Base-by-base conservation (phyloP, 139 green algal genomes). In the Tetradesmus obliquus region DNA sequence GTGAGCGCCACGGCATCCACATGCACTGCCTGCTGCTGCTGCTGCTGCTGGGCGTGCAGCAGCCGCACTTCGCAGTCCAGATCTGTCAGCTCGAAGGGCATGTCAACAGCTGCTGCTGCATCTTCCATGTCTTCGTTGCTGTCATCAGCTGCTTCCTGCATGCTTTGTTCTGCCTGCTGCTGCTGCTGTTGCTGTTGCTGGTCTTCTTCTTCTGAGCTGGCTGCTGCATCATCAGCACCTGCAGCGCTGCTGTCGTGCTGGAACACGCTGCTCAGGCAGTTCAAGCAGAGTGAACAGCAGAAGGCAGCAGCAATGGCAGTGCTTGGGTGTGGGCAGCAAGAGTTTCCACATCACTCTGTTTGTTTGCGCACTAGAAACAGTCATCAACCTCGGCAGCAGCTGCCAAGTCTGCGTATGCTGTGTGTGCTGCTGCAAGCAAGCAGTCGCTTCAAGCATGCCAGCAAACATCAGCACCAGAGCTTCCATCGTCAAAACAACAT, bases 21-120 rank as follows among this genome's bases (percentile, higher is more conserved):
- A 89, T 96, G 81, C 15, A 51, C 66, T 55, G 20, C 3, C 66
- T 81, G 79, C 83, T 80, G 57, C 79, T 45, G 74, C 76, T 32
- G 12, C 54, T 88, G 51, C 86, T 90, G 69, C 86, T 90, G 86
- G n/a, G 2, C 24, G n/a, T 84, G 81, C 74, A 95, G 81, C 69
- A 94, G 88, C 60, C 89, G 60, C 22, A 95, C 94, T 54, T 96
- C 94, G 10, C 22, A 74, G 24, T 94, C 94, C 19, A 95, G 5
- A 9, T 96, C 93, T 1, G 55, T 66, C 45, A 95, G 88, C 45
- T 92, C 88, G 76, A 95, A 92, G 0, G 91, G 89, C 4, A 53
- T 53, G 15, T 92, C 86, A 51, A 20, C 55, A 55, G 82, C 55
- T 74, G 82, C 55, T 87, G 82, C 82, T 69, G 53, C 54, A n/a